Percentiles rank a stretch among this genome's conserved stretches.
Evolutionary conservation across 371 early-diverging fungal species (phyloP).

Genomic region (Mortierella sp.): DNA sequence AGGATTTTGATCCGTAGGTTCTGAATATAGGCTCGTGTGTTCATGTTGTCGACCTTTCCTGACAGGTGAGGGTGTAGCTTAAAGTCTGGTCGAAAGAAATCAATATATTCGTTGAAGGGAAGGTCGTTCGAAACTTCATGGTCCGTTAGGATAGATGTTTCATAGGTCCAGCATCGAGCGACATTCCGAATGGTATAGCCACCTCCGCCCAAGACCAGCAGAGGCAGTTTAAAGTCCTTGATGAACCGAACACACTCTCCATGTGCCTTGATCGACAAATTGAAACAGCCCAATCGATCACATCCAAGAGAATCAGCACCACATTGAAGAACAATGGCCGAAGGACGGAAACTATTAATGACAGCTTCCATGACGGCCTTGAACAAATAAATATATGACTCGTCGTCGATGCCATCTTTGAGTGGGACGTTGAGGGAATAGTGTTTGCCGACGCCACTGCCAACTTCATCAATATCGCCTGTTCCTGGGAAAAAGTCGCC

Average conservation of each 20-base stretch:
- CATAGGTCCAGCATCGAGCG: constrained; percentile 94
- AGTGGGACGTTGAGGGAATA: constrained; percentile 94
- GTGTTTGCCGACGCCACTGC: constrained; percentile 78
- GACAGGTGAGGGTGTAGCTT: constrained; percentile 83
- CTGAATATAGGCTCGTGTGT: constrained; percentile 87
- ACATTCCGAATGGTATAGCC: constrained; percentile 97
- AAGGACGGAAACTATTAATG: constrained; percentile 84
- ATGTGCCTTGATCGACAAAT: constrained; percentile 90
- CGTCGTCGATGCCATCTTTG: constrained; percentile 91
- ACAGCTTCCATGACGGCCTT: constrained; percentile 83
- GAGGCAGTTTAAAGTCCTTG: constrained; percentile 83
- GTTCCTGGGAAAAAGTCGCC: constrained; percentile 96
- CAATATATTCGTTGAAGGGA: constrained; percentile 79
- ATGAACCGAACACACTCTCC: constrained; percentile 90
- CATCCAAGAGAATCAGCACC: constrained; percentile 96
- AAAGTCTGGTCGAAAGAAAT: constrained; percentile 89
- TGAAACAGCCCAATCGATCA: constrained; percentile 93
- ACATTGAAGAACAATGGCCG: constrained; percentile 92
- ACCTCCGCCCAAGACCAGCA: constrained; percentile 93
- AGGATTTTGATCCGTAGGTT: constrained; percentile 80
- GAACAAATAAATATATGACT: constrained; percentile 84
- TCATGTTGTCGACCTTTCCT: constrained; percentile 89
- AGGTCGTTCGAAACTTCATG: constrained; percentile 78
- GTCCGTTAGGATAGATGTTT: constrained; percentile 87
- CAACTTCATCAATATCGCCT: constrained; percentile 85